Base-by-base conservation (phyloP, 208 protist species). In the Trypanosoma theileri region DNA sequence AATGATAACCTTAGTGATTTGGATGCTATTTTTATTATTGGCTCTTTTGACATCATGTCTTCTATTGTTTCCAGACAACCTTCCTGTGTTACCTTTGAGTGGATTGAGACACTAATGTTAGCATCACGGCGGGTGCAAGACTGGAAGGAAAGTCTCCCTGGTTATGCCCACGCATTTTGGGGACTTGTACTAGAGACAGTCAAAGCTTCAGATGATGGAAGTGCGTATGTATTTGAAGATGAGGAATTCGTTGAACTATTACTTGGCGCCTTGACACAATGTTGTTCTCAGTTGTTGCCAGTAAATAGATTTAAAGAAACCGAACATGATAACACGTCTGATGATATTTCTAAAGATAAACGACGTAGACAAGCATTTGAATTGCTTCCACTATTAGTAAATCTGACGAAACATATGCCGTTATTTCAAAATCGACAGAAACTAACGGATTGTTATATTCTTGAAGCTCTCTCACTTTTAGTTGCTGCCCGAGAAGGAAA, bases 81-180 rank as follows among this genome's bases (percentile, higher is more conserved):
- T 11, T 71, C 64, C 4, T 77, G 78, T n/a, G 79, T 94, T 51
- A 89, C 79, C 22, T 84, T 94, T 53, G 89, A 94, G 69, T 92
- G 86, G 89, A 91, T 92, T 56, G 89, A 94, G 73, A 72, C 70
- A 41, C 48, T 93, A 3, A 50, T 80, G 16, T 7, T 41, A 22
- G 71, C 62, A 54, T 57, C 71, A 68, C 57, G 41, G 62, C 69
- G 69, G 40, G 51, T 73, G 19, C 66, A 58, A 19, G 58, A 52
- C 3, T 81, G 66, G 69, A 21, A 67, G 22, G 58, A 64, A 14
- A 61, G 40, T 41, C 28, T 62, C 21, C 59, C 76, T 7, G 72
- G n/a, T 1, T 76, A 71, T 41, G 57, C 58, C 16, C 24, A 31
- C 44, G 74, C 83, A 48, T 55, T 82, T 19, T 89, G 81, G 79